Conservation (phyloP, 331 rosid genomes). For the Pyrus hybrid region DNA sequence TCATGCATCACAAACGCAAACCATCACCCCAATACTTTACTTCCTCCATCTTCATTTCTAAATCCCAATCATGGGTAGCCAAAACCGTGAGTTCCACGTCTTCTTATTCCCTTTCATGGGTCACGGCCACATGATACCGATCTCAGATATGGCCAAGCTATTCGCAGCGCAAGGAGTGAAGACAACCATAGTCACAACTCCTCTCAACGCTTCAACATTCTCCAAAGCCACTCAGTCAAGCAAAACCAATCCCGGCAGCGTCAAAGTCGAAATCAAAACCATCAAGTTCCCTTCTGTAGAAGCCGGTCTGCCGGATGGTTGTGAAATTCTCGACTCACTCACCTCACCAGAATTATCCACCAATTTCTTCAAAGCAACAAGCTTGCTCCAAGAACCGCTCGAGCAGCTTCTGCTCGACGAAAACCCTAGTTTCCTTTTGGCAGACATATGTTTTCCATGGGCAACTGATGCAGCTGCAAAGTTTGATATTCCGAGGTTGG, state of each 20-base stretch:
- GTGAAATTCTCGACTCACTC: neutral
- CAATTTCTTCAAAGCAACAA: neutral
- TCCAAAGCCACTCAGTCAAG: neutral
- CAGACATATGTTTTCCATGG: conserved; percentile 21
- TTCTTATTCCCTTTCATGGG: conserved; percentile 11
- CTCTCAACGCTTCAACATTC: neutral
- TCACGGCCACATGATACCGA: conserved; percentile 9
- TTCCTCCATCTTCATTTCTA: too few species aligned
- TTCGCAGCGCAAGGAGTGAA: conserved; percentile 1
- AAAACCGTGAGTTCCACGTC: neutral
- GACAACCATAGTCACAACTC: neutral
- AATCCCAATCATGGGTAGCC: too few species aligned
- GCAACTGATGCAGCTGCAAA: neutral
- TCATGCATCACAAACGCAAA: too few species aligned
- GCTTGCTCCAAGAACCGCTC: conserved; percentile 10
- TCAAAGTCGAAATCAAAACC: neutral
- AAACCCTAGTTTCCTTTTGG: conserved; percentile 29
- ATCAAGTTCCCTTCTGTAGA: neutral
- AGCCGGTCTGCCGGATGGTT: neutral
- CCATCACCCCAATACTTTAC: too few species aligned
- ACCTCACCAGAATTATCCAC: neutral
- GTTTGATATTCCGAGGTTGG: conserved; percentile 7
- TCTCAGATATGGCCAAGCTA: conserved; percentile 13
- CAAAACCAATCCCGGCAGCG: neutral
- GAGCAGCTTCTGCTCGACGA: conserved; percentile 16